Base-by-base conservation (phyloP, 805 yeast species). In the Blastobotrys attinorum region DNA sequence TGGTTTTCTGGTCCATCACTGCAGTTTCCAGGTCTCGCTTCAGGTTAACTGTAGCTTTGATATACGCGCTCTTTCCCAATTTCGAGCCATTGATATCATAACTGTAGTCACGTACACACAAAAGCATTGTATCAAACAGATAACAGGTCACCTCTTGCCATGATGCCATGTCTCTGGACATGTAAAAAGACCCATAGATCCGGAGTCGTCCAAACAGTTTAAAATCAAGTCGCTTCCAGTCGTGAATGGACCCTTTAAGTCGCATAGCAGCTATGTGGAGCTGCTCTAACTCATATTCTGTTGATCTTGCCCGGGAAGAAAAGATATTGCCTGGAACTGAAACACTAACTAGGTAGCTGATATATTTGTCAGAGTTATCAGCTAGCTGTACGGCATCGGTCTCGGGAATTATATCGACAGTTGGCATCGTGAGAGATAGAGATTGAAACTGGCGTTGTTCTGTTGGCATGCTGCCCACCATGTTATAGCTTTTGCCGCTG, bases 111-210 rank as follows among this genome's bases (percentile, higher is more conserved):
- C 38, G 34, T 21, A 43, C 21, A 7, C 49, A 37, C 5, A 49
- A 21, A 3, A 51, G 43, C n/a, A 48, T 45, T 7, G 31, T 23
- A 5, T 48, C 45, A 34, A 47, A 49, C 39, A 51, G 25, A 22
- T 44, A 47, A 33, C 51, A 47, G 13, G 31, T 36, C 32, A 46
- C 41, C 7, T 39, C 42, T 39, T 49, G 47, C 53, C 53, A 49
- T 3, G 40, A 35, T 13, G 31, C 17, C 32, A 25, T 11, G 40
- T 49, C 52, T 17, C 47, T n/a, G 2, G 52, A 49, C 2, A 49
- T 42, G 13, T 22, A 8, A 23, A 51, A 42, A 16, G 17, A 10
- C 15, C 39, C 46, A 22, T 31, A 37, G 29, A 45, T 20, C n/a
- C 55, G 18, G 17, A 51, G 37, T 11, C 13, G 16, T 17, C 55